A percentile compares a stretch with the other conserved stretches of the same genome.
Conservation (phyloP, 768 basidiomycete species). For the Russula sp. region DNA sequence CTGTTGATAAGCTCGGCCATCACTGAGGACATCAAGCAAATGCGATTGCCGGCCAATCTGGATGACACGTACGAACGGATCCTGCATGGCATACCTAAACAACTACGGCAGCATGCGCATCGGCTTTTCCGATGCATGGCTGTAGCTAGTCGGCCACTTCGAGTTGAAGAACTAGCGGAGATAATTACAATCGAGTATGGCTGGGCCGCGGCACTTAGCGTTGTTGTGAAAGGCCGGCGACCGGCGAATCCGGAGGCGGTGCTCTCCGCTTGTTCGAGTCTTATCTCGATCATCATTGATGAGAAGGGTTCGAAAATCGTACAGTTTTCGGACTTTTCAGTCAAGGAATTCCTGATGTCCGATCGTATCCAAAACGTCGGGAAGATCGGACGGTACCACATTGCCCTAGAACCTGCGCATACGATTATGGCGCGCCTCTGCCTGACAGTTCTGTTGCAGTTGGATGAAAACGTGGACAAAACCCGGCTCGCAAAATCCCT, state of each 20-base stretch:
- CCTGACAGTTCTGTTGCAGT: not conserved
- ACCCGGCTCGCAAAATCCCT: not conserved
- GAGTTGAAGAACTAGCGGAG: not conserved
- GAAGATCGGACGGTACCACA: not conserved
- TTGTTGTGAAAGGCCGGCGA: not conserved
- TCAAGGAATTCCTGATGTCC: not conserved
- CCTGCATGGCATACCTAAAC: not conserved
- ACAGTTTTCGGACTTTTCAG: not conserved
- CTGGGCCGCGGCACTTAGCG: no score
- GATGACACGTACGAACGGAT: not conserved
- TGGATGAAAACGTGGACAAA: not conserved
- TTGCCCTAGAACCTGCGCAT: not conserved
- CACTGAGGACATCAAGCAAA: not conserved
- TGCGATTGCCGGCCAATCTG: not conserved
- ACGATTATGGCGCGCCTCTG: not conserved
- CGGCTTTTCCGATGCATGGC: not conserved
- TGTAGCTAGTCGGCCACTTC: not conserved
- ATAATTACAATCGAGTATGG: not conserved
- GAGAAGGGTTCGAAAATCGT: not conserved
- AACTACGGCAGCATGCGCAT: not conserved
- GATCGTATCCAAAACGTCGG: not conserved
- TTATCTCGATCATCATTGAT: not conserved
- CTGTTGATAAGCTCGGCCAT: not conserved
- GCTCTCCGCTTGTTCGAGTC: not conserved
- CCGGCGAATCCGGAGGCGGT: not conserved